These are phyloP conservation scores for Verticillium alfalfae DNA, from an alignment of 2,329 filamentous ascomycete species.

Conservation along the genomic window DNA sequence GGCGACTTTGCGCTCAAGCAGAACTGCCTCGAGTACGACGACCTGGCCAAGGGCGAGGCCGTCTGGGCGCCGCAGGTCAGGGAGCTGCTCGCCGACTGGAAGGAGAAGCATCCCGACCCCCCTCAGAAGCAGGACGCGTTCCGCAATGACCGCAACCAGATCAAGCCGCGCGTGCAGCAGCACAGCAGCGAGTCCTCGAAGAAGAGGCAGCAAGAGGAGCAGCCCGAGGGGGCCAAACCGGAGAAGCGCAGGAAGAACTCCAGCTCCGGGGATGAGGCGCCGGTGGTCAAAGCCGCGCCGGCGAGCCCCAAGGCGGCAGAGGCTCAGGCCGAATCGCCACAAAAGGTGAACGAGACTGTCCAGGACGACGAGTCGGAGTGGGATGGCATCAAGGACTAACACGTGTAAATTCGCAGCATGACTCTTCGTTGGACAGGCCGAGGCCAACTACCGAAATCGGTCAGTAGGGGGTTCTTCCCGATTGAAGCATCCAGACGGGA, in stretches of 20 bases:
- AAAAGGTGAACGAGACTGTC: not conserved
- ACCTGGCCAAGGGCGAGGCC: constrained; percentile 69
- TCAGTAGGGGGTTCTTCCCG: not conserved
- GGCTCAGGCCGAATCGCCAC: not conserved
- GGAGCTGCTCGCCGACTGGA: constrained; percentile 39
- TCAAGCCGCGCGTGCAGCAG: constrained; percentile 3
- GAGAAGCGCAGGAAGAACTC: constrained; percentile 9
- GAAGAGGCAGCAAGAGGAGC: constrained; percentile 10
- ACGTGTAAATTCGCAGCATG: not conserved
- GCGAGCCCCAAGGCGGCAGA: constrained; percentile 3
- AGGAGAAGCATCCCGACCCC: constrained; percentile 16
- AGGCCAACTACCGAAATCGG: not conserved
- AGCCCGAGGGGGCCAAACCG: constrained; percentile 3
- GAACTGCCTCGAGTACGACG: constrained; percentile 74
- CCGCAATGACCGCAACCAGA: constrained; percentile 7
- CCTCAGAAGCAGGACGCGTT: constrained; percentile 12
- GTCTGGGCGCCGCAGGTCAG: constrained; percentile 75
- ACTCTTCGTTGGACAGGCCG: not conserved
- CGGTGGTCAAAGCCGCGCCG: not conserved
- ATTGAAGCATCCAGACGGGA: not conserved
- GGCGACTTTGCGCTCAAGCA: constrained; percentile 67
- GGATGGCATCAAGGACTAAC: constrained; percentile 7
- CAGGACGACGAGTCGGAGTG: constrained; percentile 11
- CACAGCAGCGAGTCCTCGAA: constrained; percentile 6
- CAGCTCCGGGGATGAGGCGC: constrained; percentile 9